Conservation (phyloP, 192 early-diverging fungal species). For the Rhizoclosmatium sp. region DNA sequence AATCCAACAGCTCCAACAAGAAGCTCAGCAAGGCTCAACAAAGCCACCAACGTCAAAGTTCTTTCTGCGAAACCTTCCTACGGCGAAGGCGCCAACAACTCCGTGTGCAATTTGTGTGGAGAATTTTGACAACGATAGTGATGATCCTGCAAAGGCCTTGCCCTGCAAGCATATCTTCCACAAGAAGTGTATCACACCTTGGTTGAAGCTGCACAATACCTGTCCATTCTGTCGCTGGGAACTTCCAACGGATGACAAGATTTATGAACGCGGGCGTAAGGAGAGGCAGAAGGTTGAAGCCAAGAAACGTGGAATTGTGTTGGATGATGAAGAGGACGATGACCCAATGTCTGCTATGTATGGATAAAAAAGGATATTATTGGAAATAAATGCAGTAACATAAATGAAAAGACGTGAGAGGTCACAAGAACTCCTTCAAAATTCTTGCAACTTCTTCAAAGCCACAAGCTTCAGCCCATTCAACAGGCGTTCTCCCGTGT, state of each 20-base stretch:
- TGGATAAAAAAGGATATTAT: neutral
- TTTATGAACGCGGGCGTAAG: conserved; percentile 36
- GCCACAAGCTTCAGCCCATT: neutral
- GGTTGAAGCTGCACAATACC: conserved; percentile 42
- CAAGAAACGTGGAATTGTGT: conserved; percentile 27
- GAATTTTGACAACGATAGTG: neutral
- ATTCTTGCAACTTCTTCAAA: neutral
- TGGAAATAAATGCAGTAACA: neutral
- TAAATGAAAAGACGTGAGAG: neutral
- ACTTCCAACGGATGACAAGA: conserved; percentile 39
- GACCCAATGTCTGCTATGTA: conserved; percentile 6
- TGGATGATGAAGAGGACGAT: conserved; percentile 40
- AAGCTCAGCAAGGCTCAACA: conserved; percentile 15
- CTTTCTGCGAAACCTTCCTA: conserved; percentile 37
- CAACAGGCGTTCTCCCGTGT: neutral
- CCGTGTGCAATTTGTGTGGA: conserved; percentile 39
- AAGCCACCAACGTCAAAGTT: conserved; percentile 38
- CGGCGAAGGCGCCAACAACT: neutral
- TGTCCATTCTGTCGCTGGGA: conserved; percentile 42
- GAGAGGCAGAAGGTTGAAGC: conserved; percentile 29
- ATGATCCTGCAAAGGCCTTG: conserved; percentile 20
- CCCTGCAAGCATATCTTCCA: conserved; percentile 46
- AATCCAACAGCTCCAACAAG: conserved; percentile 30
- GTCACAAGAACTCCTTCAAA: neutral
- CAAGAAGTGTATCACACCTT: conserved; percentile 35